A percentile compares a stretch with the other conserved stretches of the same genome.
Conservation (phyloP, 331 rosid genomes). For the Ulmus americana region DNA sequence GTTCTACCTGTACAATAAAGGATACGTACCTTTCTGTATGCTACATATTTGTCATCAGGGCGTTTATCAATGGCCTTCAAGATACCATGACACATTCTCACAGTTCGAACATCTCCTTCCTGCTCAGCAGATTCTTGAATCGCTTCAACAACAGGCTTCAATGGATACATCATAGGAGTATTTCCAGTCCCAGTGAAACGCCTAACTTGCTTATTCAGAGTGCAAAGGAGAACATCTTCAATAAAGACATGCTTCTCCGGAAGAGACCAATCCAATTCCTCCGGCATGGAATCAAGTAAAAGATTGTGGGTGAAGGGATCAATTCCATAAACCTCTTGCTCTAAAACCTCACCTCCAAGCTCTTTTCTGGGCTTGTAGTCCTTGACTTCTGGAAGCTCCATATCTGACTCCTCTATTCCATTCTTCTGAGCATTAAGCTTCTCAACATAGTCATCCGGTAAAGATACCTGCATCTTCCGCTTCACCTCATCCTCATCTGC, state of each 20-base stretch:
- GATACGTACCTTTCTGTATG: conserved; percentile 76
- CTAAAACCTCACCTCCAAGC: conserved; percentile 83
- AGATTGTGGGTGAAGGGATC: conserved; percentile 98
- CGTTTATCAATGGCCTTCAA: conserved; percentile 69
- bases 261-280: conserved; percentile 75
- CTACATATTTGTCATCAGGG: conserved; percentile 88
- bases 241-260: conserved; percentile 71
- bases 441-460: conserved; percentile 91
- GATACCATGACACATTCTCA: conserved; percentile 72
- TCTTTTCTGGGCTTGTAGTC: conserved; percentile 87
- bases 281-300: conserved; percentile 93
- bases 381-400: conserved; percentile 99
- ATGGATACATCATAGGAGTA: conserved; percentile 74
- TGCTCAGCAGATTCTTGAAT: conserved; percentile 60
- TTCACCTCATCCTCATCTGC: conserved; percentile 93
- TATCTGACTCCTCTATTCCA: conserved; percentile 92
- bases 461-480: conserved; percentile 85
- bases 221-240: conserved; percentile 77
- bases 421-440: conserved; percentile 81
- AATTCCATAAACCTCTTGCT: conserved; percentile 97
- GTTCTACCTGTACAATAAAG: conserved; percentile 5
- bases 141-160: conserved; percentile 78
- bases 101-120: conserved; percentile 45
- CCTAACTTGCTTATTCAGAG: conserved; percentile 78
- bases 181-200: conserved; percentile 76